phyloP scores from a whole-genome alignment of 129 eudicot genomes.

The Artemisia tridentata region DNA sequence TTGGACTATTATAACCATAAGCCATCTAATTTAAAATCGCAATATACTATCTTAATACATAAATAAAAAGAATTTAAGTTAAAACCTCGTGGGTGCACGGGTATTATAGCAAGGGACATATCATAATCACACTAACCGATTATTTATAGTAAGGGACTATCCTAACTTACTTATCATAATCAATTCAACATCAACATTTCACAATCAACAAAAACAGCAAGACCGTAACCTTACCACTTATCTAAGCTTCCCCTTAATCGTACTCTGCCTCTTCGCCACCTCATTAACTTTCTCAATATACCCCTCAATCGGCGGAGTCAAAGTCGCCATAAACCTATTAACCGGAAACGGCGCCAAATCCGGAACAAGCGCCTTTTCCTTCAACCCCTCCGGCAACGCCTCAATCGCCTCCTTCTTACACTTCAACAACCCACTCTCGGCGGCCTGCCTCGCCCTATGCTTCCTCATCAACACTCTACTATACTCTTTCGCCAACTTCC shows the following conservation, averaged over 20 bases:
- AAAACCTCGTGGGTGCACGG: too few relatives aligned
- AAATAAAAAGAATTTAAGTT: too few relatives aligned
- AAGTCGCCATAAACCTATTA: constrained; percentile 70
- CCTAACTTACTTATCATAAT: too few relatives aligned
- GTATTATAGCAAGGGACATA: too few relatives aligned
- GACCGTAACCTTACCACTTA: constrained; percentile 25
- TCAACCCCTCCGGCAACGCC: constrained; percentile 80
- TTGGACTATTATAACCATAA: too few relatives aligned
- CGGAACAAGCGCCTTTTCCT: constrained; percentile 72
- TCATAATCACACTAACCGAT: too few relatives aligned
- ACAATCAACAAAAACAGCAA: too few relatives aligned
- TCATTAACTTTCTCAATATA: constrained; percentile 61
- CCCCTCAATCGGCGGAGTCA: constrained; percentile 95
- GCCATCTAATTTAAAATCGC: too few relatives aligned
- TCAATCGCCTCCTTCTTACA: constrained; percentile 84
- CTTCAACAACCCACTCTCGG: constrained; percentile 60
- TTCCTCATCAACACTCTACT: constrained; percentile 86
- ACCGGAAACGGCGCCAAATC: constrained; percentile 71
- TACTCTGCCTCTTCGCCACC: constrained; percentile 54
- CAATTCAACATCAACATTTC: too few relatives aligned
- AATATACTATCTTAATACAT: too few relatives aligned
- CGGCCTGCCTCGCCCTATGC: constrained; percentile 83
- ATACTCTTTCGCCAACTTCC: constrained; percentile 82
- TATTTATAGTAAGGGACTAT: too few relatives aligned
- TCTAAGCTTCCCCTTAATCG: constrained; percentile 75